Conservation (phyloP, 2,329 filamentous ascomycete genomes). For the Colletotrichum zoysiae region DNA sequence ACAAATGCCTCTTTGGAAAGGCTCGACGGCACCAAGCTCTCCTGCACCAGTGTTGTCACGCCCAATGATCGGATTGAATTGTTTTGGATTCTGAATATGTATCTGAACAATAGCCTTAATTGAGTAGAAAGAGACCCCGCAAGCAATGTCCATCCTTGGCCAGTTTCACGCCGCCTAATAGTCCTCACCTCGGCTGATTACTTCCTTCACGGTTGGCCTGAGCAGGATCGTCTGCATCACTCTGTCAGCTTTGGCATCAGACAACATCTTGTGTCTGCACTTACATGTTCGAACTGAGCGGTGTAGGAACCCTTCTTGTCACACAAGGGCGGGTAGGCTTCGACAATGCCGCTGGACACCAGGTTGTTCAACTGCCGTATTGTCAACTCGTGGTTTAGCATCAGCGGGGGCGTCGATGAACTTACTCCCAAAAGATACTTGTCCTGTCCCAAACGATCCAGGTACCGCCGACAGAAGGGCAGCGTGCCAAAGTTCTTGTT, state of each 20-base stretch:
- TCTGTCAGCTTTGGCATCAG: conserved; percentile 1
- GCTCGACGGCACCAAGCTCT: neutral
- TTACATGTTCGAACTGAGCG: conserved; percentile 93
- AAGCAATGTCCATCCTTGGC: conserved; percentile 24
- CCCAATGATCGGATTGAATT: conserved; percentile 3
- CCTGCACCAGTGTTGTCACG: neutral
- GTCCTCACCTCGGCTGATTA: conserved; percentile 87
- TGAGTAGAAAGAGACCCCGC: conserved; percentile 32
- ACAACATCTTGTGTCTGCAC: conserved; percentile 51
- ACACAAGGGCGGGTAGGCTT: conserved; percentile 89
- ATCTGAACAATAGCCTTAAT: conserved; percentile 38
- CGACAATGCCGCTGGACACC: conserved; percentile 84
- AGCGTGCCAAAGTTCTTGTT: conserved; percentile 97
- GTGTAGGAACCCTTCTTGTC: conserved; percentile 96
- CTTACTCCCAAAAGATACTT: conserved; percentile 91
- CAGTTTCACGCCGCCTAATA: conserved; percentile 65
- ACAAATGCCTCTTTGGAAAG: neutral
- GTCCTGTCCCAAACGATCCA: conserved; percentile 93
- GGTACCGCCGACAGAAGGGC: conserved; percentile 89
- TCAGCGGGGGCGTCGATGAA: conserved; percentile 46
- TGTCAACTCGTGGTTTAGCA: conserved; percentile 49
- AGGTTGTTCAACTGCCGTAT: conserved; percentile 82
- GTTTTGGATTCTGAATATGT: conserved; percentile 26
- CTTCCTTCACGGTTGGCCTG: conserved; percentile 85
- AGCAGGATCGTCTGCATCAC: conserved; percentile 76